Evolutionary conservation across 257 asterid genomes (phyloP), one percentile per base, ranked within the genome.

Genomic region (Solanum stenotomum): DNA sequence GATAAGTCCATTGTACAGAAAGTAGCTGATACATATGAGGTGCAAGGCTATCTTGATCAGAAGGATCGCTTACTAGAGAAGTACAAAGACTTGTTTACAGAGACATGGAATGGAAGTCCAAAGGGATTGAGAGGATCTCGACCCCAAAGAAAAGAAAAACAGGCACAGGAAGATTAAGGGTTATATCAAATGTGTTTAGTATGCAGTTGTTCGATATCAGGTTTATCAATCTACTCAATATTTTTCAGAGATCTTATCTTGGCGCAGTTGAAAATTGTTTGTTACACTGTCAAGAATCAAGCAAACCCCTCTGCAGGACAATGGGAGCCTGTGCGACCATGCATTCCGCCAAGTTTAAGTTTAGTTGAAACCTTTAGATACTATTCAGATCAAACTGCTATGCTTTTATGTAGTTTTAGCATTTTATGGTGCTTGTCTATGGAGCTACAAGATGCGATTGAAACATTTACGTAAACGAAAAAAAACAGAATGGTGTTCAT

Each of bases 11-110:
- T 94, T 0, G 97, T 96, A 90, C 92, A 83, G 91, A 95, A 89
- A 87, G 98, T 96, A 38, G 98, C 98, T 20, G 89, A 95, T 90
- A 96, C 98, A 6, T 96, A 91, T 87, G 98, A 95, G 91, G 44
- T 92, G 90, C 88, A 94, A 70, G 98, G 98, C 18, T 59, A 89
- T 70, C 59, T 85, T 34, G 97, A 94, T 86, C 98, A 95, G 87
- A 96, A 95, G 93, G 98, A 92, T 35, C 85, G 95, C 83, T 78
- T 96, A 42, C 23, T 91, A 88, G 94, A 93, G 89, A 96, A 95
- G 93, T 95, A 95, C 85, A 93, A 93, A 88, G 91, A 91, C 78
- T 90, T 95, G 49, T 95, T 95, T 77, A 87, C 11, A 0, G 91
- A 89, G 90, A 86, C 93, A 4, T 29, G 88, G 42, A 88, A 42